These are phyloP conservation scores for Diaporthe capsici DNA, from an alignment of 2,329 filamentous ascomycete genomes.

Conservation along the genomic window DNA sequence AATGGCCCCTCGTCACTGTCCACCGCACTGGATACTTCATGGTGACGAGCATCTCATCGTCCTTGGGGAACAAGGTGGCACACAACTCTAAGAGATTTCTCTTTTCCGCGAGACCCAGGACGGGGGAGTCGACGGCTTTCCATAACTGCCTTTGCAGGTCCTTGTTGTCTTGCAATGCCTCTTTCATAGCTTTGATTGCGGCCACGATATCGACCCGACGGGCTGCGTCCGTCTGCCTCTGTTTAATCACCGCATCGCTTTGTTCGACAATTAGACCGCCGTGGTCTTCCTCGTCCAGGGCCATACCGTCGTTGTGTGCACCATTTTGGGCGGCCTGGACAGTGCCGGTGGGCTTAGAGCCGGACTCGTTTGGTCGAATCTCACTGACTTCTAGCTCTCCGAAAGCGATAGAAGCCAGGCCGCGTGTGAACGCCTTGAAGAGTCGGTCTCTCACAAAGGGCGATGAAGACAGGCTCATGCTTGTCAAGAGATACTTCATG, in stretches of 20 bases:
- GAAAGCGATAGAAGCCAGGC: constrained; percentile 74
- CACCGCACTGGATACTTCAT: constrained; percentile 63
- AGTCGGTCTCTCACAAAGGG: constrained; percentile 73
- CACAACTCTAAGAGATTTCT: constrained; percentile 66
- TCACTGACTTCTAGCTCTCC: constrained; percentile 60
- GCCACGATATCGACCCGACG: constrained; percentile 63
- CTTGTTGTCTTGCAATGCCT: constrained; percentile 60
- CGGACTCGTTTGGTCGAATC: constrained; percentile 20
- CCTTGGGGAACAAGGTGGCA: constrained; percentile 63
- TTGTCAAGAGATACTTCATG: constrained; percentile 69
- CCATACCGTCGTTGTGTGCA: constrained; percentile 34
- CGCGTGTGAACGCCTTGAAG: constrained; percentile 71
- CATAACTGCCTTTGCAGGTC: constrained; percentile 62
- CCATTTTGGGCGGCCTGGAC: not conserved
- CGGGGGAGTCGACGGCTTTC: constrained; percentile 63
- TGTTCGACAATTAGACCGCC: constrained; percentile 64
- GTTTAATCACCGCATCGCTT: constrained; percentile 58
- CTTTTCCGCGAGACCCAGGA: constrained; percentile 63
- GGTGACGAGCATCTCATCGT: constrained; percentile 60
- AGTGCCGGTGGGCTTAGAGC: constrained; percentile 22
- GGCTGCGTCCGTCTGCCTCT: constrained; percentile 61
- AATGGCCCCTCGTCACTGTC: constrained; percentile 48
- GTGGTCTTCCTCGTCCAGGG: constrained; percentile 49
- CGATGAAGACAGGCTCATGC: constrained; percentile 73
- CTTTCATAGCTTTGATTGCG: constrained; percentile 62